Evolutionary conservation across 805 yeast species (phyloP).

Genomic region (Hanseniaspora guilliermondii): DNA sequence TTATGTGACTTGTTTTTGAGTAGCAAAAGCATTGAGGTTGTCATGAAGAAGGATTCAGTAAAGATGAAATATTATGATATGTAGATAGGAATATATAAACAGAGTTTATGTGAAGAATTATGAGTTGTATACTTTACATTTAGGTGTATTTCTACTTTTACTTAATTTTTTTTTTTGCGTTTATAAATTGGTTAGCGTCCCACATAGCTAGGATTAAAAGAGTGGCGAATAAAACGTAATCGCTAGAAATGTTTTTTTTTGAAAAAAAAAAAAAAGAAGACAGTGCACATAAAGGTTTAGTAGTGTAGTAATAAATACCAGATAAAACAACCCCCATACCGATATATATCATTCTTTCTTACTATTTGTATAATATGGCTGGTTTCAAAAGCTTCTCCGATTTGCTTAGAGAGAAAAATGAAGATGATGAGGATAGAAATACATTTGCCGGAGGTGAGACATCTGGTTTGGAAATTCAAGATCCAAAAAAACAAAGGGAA

Average conservation of each 20-base stretch:
- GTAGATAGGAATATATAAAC: neutral
- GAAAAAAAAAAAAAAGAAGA: no score
- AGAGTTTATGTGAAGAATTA: neutral
- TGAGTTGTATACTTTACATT: neutral
- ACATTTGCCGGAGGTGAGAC: slow-evolving; percentile 59
- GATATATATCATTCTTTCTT: no score
- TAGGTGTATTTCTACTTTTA: no score
- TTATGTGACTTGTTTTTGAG: slow-evolving; percentile 53
- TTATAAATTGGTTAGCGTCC: no score
- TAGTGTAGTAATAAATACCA: no score
- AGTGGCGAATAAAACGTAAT: no score
- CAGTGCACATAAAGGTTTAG: no score
- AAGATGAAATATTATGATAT: slow-evolving; percentile 7
- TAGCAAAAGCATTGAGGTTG: slow-evolving; percentile 38
- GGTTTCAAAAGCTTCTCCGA: slow-evolving; percentile 32
- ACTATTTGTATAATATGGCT: no score
- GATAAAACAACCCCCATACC: no score
- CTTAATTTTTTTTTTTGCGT: no score
- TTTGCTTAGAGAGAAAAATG: slow-evolving; percentile 29
- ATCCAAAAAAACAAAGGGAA: slow-evolving; percentile 40
- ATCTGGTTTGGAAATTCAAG: slow-evolving; percentile 67
- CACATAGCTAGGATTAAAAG: no score
- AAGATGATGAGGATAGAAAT: slow-evolving; percentile 47
- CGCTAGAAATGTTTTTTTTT: no score
- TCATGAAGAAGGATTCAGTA: slow-evolving; percentile 35